Base-by-base conservation (phyloP, 2,329 filamentous ascomycete species). In the Colletotrichum tamarilloi region DNA sequence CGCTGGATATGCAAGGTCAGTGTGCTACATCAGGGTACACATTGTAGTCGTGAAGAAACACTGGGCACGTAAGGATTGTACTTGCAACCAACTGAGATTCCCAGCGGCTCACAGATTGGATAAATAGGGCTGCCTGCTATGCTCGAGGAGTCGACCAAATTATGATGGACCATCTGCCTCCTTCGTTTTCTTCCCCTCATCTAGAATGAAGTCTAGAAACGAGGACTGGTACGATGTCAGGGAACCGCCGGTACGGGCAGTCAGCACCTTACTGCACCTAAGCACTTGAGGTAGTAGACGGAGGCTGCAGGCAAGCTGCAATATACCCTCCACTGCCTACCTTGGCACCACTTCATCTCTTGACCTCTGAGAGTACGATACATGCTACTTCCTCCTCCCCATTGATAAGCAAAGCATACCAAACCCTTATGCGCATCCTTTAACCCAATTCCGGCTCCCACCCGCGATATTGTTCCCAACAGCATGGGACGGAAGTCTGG, bases 1-100 rank as follows among this genome's bases (percentile, higher is more conserved):
- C 42, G 19, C 42, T 49, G 5, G 52, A n/a, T 32, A 46, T 67
- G 64, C 55, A 67, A 67, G 65, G 65, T 60, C 65, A 67, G 46
- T 67, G 38, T 49, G 64, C n/a, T 28, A 42, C 64, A 57, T 58
- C 55, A 22, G 30, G 14, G 38, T 49, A 67, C 55, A 28, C 42
- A 16, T 19, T 12, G 28, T 16, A 19, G 28, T 53, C 19, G 46
- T 24, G 8, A 32, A 11, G 9, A 53, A 30, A 35, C 19, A 6
- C 22, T 19, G 19, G 30, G 22, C 42, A 46, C 14, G 24, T 22
- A n/a, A 16, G 14, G 38, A 32, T 6, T 49, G 16, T 9, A 19
- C n/a, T 49, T 9, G 5, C 42, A n/a, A 49, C 42, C 42, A 49
- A 49, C 6, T 19, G 8, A 49, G 42, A 49, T 49, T 49, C 19